These are phyloP conservation scores for Cystobasidium slooffiae DNA, from an alignment of 1,284 basidiomycete genomes.

Conservation along the genomic window DNA sequence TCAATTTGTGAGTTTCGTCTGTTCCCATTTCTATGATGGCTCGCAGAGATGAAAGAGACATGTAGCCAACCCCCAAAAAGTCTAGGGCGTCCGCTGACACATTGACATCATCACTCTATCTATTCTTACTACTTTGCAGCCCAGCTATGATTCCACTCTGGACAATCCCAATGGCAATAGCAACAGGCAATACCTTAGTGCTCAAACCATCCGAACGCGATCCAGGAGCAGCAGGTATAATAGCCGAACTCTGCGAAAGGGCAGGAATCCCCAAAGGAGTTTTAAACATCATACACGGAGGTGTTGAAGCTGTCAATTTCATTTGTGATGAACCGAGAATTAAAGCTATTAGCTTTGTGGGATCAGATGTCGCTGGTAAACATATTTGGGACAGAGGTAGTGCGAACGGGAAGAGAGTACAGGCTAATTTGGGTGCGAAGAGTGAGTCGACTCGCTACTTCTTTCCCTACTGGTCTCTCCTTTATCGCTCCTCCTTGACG, in stretches of 20 bases:
- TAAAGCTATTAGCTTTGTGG: slow-evolving; percentile 97
- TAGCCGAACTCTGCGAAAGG: slow-evolving; percentile 86
- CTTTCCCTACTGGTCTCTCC: no score
- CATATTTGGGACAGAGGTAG: slow-evolving; percentile 86
- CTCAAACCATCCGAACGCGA: slow-evolving; percentile 96
- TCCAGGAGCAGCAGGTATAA: slow-evolving; percentile 95
- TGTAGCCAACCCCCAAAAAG: no score
- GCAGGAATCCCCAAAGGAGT: slow-evolving; percentile 62
- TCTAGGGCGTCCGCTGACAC: slow-evolving; percentile 11
- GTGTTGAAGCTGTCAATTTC: slow-evolving; percentile 84
- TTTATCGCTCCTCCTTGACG: no score
- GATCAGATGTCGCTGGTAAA: slow-evolving; percentile 87
- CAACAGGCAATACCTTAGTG: slow-evolving; percentile 92
- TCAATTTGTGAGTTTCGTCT: slow-evolving; percentile 80
- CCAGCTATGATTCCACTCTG: slow-evolving; percentile 92
- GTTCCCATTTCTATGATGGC: neutral
- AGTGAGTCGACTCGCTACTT: no score
- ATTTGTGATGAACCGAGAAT: slow-evolving; percentile 91
- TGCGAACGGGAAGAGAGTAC: slow-evolving; percentile 85
- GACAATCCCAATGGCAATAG: slow-evolving; percentile 83
- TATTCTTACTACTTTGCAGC: neutral
- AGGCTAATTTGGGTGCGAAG: slow-evolving; percentile 95
- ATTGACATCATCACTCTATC: slow-evolving; percentile 39
- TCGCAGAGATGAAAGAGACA: neutral
- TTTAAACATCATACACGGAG: slow-evolving; percentile 73